Percentiles rank a stretch among this genome's conserved stretches.
Conservation (phyloP, 139 green algal genomes). For the Chlorella vulgaris region DNA sequence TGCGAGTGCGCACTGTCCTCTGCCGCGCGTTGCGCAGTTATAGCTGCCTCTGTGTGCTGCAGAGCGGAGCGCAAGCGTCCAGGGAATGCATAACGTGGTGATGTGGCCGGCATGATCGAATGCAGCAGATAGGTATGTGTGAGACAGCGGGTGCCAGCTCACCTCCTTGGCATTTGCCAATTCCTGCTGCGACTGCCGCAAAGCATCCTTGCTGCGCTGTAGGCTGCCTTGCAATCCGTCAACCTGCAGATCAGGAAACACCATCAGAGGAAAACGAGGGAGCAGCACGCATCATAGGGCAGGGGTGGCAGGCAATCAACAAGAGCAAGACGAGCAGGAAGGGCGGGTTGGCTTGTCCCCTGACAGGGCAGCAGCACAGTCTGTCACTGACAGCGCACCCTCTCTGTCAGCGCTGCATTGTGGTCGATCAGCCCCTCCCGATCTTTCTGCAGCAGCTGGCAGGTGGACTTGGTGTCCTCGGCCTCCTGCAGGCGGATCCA, state of each 20-base stretch:
- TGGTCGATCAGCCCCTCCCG: constrained; percentile 25
- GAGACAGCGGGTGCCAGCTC: neutral
- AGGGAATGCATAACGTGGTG: too few species aligned
- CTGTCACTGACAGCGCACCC: too few species aligned
- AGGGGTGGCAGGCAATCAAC: neutral
- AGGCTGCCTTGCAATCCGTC: neutral
- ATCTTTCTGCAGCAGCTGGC: constrained; percentile 29
- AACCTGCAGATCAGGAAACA: neutral
- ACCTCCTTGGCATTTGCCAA: neutral
- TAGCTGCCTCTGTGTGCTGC: neutral
- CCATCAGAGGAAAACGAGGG: neutral
- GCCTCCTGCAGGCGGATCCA: constrained; percentile 21
- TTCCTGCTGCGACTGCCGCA: neutral
- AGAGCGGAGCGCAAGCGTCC: neutral
- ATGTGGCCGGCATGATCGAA: too few species aligned
- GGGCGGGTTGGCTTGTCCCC: too few species aligned
- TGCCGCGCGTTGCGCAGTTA: neutral
- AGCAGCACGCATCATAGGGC: neutral
- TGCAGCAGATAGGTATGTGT: neutral
- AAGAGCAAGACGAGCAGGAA: too few species aligned
- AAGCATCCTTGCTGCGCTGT: neutral
- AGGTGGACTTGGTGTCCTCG: constrained; percentile 24
- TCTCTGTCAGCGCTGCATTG: constrained; percentile 21
- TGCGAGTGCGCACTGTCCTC: neutral
- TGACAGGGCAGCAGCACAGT: too few species aligned